These are phyloP conservation scores for Aspergillus mulundensis DNA, from an alignment of 495 filamentous ascomycete genomes.

Conservation along the genomic window DNA sequence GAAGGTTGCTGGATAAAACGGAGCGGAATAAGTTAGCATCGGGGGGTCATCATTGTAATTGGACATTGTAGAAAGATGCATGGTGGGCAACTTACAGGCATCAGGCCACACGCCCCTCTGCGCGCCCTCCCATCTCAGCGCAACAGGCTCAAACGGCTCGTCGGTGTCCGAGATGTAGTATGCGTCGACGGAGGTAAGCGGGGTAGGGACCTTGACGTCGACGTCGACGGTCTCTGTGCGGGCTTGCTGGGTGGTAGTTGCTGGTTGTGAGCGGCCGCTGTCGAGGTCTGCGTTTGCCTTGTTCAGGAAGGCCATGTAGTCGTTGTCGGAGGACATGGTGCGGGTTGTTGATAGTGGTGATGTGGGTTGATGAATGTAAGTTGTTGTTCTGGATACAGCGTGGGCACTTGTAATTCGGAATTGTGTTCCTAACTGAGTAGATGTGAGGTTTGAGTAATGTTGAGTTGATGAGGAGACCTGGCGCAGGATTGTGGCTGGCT, in stretches of 20 bases:
- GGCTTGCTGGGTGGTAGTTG: slow-evolving; percentile 27
- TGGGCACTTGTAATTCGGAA: slow-evolving; percentile 3
- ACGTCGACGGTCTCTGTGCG: slow-evolving; percentile 50
- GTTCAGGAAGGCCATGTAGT: slow-evolving; percentile 76
- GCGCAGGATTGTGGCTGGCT: not conserved
- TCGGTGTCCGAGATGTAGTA: slow-evolving; percentile 79
- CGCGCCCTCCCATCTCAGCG: slow-evolving; percentile 56
- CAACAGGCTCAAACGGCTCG: slow-evolving; percentile 76
- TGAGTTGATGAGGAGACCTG: not conserved
- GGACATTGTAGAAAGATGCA: slow-evolving; percentile 10
- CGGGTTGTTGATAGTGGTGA: slow-evolving; percentile 15
- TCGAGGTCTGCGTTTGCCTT: slow-evolving; percentile 73
- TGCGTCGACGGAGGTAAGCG: slow-evolving; percentile 53
- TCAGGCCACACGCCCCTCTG: slow-evolving; percentile 53
- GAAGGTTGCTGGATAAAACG: slow-evolving; percentile 27
- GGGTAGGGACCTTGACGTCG: slow-evolving; percentile 48
- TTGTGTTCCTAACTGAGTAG: not conserved
- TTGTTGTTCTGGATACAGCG: slow-evolving; percentile 3
- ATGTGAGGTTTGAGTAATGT: not conserved
- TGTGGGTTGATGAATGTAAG: not conserved
- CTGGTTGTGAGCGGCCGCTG: slow-evolving; percentile 28
- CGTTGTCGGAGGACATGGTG: slow-evolving; percentile 71
- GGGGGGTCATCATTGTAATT: not conserved
- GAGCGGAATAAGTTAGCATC: not conserved
- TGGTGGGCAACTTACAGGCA: slow-evolving; percentile 46